Base-by-base conservation (phyloP, 495 filamentous ascomycete genomes). In the Aspergillus olivimuriae region DNA sequence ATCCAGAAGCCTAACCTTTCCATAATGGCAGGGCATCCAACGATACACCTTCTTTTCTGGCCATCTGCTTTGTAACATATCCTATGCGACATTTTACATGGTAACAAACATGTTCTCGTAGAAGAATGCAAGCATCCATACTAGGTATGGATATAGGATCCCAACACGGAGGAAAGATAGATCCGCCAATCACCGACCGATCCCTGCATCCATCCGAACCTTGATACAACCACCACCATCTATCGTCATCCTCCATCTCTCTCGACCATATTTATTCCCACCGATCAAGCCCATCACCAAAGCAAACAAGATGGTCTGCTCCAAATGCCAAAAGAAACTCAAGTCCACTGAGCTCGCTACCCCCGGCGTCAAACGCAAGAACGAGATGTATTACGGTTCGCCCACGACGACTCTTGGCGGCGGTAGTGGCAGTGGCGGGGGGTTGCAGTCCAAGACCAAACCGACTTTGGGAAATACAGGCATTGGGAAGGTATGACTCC, bases 311-410 rank as follows among this genome's bases (percentile, higher is more conserved):
- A 85, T 86, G 82, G 82, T 86, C 39, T 86, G 82, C 67, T 57
- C 70, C 41, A 83, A 82, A 70, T 86, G 82, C 51, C 69, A 78
- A 49, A 81, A 80, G 50, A 73, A 76, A 23, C 62, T 74, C 39
- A 79, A 81, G 62, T 57, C 66, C 34, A 85, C 82, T 16, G 69
- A 78, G 20, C 75, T 86, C 34, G 79, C 79, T 44, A 85, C 82
- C 1, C 82, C 82, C 0, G 73, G 72, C 23, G 82, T 86, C 51
- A 84, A 86, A 59, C 78, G 76, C 59, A 84, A 82, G 63, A 77
- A 63, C 56, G 82, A 86, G 28, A 78, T 85, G 70, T 86, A 86
- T 68, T 76, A 80, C 55, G 82, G 82, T 39, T 84, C 81, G 1
- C 64, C 78, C 2, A 73, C 78, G 21, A 75, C 76, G 39, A 78